Evolutionary conservation across 228 moss, liverwort and hornwort genomes (phyloP).

Genomic region (Sphagnum fallax): DNA sequence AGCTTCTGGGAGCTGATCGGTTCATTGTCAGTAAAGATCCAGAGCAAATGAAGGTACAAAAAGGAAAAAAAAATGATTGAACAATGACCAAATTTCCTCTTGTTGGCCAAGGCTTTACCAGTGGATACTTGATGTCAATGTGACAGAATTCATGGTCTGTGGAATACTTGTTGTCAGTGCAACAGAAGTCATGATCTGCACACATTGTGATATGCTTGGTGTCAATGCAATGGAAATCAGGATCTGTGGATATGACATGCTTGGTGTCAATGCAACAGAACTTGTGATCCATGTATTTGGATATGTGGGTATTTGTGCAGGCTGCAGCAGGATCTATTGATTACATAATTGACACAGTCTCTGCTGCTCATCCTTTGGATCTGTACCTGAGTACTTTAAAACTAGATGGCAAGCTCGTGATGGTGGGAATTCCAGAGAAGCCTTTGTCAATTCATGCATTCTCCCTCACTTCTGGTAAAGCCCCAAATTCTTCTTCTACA

Average conservation of each 20-base stretch:
- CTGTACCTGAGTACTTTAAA: slow-evolving; percentile 21
- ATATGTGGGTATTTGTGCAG: background rate
- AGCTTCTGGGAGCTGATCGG: slow-evolving; percentile 19
- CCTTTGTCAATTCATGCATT: slow-evolving; percentile 18
- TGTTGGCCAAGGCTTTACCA: background rate
- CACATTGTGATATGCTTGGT: background rate
- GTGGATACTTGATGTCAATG: background rate
- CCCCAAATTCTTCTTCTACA: background rate
- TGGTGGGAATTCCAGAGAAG: slow-evolving; percentile 20
- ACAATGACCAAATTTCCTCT: too few species aligned
- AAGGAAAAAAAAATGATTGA: background rate
- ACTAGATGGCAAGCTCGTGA: slow-evolving; percentile 30
- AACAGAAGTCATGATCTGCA: background rate
- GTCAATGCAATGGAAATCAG: background rate
- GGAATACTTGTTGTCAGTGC: background rate
- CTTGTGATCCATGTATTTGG: background rate
- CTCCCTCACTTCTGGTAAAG: slow-evolving; percentile 16
- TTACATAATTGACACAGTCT: slow-evolving; percentile 28
- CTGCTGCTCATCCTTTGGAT: slow-evolving; percentile 18
- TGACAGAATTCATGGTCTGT: background rate
- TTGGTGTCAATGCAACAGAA: background rate
- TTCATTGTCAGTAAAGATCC: slow-evolving; percentile 36
- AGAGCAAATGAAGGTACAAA: slow-evolving; percentile 26
- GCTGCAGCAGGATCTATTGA: slow-evolving; percentile 20
- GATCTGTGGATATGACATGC: background rate